Base-by-base conservation (phyloP, 163 green algal genomes). In the Volvox carteri region DNA sequence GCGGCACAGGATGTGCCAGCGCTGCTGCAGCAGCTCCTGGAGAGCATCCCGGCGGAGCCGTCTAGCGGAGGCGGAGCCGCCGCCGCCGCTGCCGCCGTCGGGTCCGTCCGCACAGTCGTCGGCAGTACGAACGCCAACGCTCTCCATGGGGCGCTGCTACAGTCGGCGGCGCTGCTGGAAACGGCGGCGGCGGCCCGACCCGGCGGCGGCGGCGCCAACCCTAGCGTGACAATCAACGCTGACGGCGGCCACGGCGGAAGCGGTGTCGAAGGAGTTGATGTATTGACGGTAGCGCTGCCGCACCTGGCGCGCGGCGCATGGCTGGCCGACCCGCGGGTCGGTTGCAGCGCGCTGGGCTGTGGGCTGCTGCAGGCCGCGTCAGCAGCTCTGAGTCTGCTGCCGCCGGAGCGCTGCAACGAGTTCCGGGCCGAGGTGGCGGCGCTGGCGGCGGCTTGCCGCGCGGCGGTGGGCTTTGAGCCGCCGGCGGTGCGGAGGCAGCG, bases 81-180 rank as follows among this genome's bases (percentile, higher is more conserved):
- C 35, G 52, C 78, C 28, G 72, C 11, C 1, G 73, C 56, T 37
- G 42, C 25, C 25, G 54, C 54, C 14, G 68, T 52, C n/a, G 75
- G 33, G 21, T n/a, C 39, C 23, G 37, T 60, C 4, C 60, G 60
- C 60, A 77, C n/a, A n/a, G n/a, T 86, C 30, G 62, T 30, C 30
- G 79, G 79, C n/a, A n/a, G n/a, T n/a, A n/a, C n/a, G 37, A 58
- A 42, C 84, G 65, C 14, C 58, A 96, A 96, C 79, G 75, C 35
- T 5, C 33, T 94, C 25, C 94, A 96, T 54, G 94, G 94, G 30
- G 46, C 78, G 30, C 65, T 95, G 84, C 84, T 95, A 85, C 92
- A 95, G 91, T 72, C 91, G 14, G 68, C 75, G 35, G 84, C 78
- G 28, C 86, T 96, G 67, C 78, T 96, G 42, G 78, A 90, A n/a